Evolutionary conservation across 169 alveolate species (phyloP).

Genomic region (Besnoitia besnoiti): DNA sequence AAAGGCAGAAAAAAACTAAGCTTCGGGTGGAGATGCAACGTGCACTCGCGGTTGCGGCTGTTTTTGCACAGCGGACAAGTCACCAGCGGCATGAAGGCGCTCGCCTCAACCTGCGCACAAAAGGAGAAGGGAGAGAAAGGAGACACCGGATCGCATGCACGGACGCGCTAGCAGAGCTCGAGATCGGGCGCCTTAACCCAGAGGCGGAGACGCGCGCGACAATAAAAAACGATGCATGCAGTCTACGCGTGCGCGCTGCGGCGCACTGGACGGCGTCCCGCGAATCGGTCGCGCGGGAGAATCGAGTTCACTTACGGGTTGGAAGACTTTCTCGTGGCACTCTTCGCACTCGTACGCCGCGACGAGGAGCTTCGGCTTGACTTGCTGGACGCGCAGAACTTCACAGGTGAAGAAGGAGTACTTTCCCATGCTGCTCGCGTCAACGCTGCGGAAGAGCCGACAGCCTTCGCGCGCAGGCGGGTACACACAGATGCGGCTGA

Average conservation of each 20-base stretch:
- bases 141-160: no score
- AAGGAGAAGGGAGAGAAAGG: background rate
- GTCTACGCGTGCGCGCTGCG: no score
- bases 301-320: conserved; percentile 58
- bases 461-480: conserved; percentile 44
- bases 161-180: no score
- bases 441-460: conserved; percentile 44
- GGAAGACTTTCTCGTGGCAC: conserved; percentile 62
- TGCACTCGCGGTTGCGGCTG: conserved; percentile 7
- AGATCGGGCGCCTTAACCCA: no score
- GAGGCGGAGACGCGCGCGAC: no score
- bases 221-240: no score
- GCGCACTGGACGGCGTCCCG: no score
- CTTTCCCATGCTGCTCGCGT: conserved; percentile 34
- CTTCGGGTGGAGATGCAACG: conserved; percentile 45
- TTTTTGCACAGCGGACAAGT: conserved; percentile 30
- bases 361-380: conserved; percentile 48
- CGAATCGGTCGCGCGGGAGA: no score
- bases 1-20: conserved; percentile 38
- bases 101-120: conserved; percentile 30
- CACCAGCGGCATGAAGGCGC: conserved; percentile 43
- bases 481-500: conserved; percentile 41
- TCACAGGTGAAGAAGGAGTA: conserved; percentile 51
- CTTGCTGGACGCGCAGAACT: conserved; percentile 50
- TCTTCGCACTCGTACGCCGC: conserved; percentile 67